Base-by-base conservation (phyloP, 2,329 filamentous ascomycete species). In the Fusarium sp. region DNA sequence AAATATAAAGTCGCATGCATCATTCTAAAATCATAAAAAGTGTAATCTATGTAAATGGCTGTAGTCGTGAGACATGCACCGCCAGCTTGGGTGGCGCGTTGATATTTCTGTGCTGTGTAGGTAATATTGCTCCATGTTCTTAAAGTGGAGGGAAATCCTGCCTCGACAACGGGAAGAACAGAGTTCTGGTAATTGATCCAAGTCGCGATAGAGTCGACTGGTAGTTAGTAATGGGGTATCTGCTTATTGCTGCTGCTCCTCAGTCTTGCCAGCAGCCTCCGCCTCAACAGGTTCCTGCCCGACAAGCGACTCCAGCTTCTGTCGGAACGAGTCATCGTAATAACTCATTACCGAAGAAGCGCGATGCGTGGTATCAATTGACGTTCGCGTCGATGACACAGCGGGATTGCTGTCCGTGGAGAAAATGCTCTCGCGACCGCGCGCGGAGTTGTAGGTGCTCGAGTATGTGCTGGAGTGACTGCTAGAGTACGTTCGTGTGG, bases 301-400 rank as follows among this genome's bases (percentile, higher is more conserved):
- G 14, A 66, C 62, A 5, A 66, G 57, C 9, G 62, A 55, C n/a
- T 66, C 63, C 3, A 66, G 62, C 41, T 66, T 66, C 49, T 66
- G 62, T 19, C 63, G 62, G 14, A 66, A 66, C 4, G 63, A 61
- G 30, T 66, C 63, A 12, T 66, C 63, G 7, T 66, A 66, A 28
- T 66, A 61, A 18, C 63, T 66, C 63, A 66, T 66, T 16, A 66
- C 63, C 4, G 63, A 66, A 14, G 58, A 48, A 8, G 43, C 37
- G 3, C 58, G 37, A 9, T 43, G 55, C n/a, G 62, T 25, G 7
- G 63, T 66, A 14, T 66, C 63, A 4, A 66, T 39, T 0, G 63
- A 66, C 12, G 63, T 66, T 9, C 63, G 63, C 6, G 63, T 50
- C 3, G 63, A 66, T 1, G 62, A 58, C 4, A 46, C 62, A 8